Evolutionary conservation across 805 yeast genomes (phyloP), one percentile per base, ranked within the genome.

Genomic region (Wickerhamia fluorescens): DNA sequence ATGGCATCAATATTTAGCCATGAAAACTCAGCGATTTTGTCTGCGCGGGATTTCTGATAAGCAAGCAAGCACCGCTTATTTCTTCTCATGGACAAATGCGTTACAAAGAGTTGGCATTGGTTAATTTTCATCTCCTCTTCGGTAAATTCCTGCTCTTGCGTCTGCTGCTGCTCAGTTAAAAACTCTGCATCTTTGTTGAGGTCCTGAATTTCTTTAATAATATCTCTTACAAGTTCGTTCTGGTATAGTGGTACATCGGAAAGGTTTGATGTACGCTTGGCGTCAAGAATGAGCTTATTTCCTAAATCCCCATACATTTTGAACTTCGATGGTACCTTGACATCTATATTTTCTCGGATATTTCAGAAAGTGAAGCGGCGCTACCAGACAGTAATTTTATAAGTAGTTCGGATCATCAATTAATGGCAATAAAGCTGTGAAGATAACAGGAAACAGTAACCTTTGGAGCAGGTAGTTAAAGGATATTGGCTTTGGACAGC

Each of bases 41-140:
- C 72, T 3, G 89, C 75, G 30, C 98, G 61, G 19, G 74, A 66
- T 35, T 68, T 66, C 48, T 88, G 84, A 47, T 92, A 87, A 0
- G 95, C 96, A 29, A 92, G 50, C 20, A 92, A 49, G 51, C 96
- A 86, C 29, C 98, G 61, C 51, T 92, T 94, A 59, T 94, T 88
- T 28, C 97, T 60, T 36, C 92, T 69, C 77, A 87, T 76, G 24
- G 86, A 75, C 16, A 88, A 55, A 38, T 77, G 79, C 5, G 82
- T 74, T 5, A 83, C 82, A 48, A 80, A 77, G 11, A 71, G 56
- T 40, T 76, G 85, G 35, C 83, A 73, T 44, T 76, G 73, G 29
- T 71, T 67, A 22, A 72, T 62, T 36, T 72, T 62, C 44, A 57
- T 59, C 35, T 58, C 60, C 19, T 56, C 66, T 22, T 49, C 53